Evolutionary conservation across 2,329 filamentous ascomycete genomes (phyloP), one percentile per base, ranked within the genome.

Genomic region (Alternaria sp.): DNA sequence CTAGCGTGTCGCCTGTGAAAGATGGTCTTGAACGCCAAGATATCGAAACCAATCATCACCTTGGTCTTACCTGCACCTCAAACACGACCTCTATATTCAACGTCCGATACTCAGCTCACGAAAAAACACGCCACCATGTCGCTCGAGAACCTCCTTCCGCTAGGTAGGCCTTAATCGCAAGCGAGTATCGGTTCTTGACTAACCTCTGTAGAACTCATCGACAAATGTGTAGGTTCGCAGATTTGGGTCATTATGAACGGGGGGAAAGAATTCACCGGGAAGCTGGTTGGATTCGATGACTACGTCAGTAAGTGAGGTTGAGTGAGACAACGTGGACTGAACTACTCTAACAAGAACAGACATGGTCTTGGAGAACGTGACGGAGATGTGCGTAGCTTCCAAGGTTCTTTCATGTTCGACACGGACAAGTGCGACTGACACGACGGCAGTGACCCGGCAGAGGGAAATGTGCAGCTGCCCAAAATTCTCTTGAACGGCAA

Each of bases 201-300:
- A 55, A 77, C 54, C 38, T n/a, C 26, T 47, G 39, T 75, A 97
- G 95, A 99, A 82, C 88, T 99, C 77, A 98, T 99, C 80, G 95
- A 99, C 84, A 97, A 97, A 82, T 99, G 95, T 78, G 94, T 99
- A 68, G 95, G 95, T 63, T 98, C 94, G 55, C 91, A 91, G 73
- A 98, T 99, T 80, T 97, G 94, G 94, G 94, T 99, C 65, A 89
- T 99, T 73, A 99, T 99, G 95, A 99, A 99, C 82, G 93, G 94
- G 68, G 95, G 98, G 78, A 98, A 97, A 85, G 95, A 99, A 81
- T 99, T 99, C 82, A 92, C 91, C 70, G 95, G 95, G 55, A 97
- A 93, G 7, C 86, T 99, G 26, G 87, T 97, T 56, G 95, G 95
- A 3, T 99, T 99, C 74, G 95, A 99, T 78, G 95, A 99, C 86